Evolutionary conservation across 31 red algal species (phyloP), one percentile per base, ranked within the genome.

Genomic region (Odonthalia washingtoniensis): DNA sequence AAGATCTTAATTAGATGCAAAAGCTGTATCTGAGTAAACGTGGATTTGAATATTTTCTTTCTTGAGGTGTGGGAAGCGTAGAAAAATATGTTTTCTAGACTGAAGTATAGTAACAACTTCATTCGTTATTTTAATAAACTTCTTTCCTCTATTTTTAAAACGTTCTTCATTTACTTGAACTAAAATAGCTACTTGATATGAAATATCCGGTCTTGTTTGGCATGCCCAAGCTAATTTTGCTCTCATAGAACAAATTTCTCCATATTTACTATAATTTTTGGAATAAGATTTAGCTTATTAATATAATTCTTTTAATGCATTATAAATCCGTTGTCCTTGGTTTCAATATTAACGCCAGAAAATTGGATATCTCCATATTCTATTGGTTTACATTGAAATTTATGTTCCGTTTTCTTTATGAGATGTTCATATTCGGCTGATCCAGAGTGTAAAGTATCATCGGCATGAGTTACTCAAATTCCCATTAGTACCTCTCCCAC

Each of bases 11-110:
- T 65, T 82, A 38, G 73, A 75, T 21, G 75, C 74, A 62, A 78
- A 80, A 0, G 75, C 66, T 34, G 57, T 40, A 52, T 89, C 86
- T 17, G 75, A 53, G 31, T 72, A 89, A 4, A 80, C 86, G 27
- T 32, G n/a, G 21, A 89, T 67, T 32, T 46, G 28, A 1, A 89
- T 38, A 1, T 24, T 46, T 70, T 0, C n/a, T 45, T 34, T 45
- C 40, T n/a, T n/a, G n/a, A n/a, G n/a, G n/a, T n/a, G n/a, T n/a
- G n/a, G n/a, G n/a, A n/a, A n/a, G n/a, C n/a, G 70, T 67, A 12
- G 53, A 21, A 74, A 74, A 89, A 2, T 70, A 70, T 1, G 78
- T 4, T 26, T 61, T 86, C 18, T 36, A 49, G 42, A 40, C 34
- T 14, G 30, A 38, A 61, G 52, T 61, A 43, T 31, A 0, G 27